Percentiles rank a stretch among this genome's conserved stretches.
These are phyloP conservation scores for Reticulascus tulasneorum DNA, from an alignment of 2,329 filamentous ascomycete species.

Conservation along the genomic window DNA sequence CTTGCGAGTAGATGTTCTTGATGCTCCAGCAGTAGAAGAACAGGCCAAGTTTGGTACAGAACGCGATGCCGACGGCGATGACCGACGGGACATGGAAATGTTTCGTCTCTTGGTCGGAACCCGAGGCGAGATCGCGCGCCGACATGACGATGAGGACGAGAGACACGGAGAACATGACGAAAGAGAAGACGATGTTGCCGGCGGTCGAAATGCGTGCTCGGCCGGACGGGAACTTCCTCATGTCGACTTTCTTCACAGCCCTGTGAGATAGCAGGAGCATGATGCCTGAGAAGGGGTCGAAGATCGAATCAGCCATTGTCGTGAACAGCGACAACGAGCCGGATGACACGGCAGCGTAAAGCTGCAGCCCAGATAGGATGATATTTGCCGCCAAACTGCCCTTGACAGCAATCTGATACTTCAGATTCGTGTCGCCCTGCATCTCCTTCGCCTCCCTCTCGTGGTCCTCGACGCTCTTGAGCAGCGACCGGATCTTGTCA, in stretches of 20 bases:
- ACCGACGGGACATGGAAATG: slow-evolving; percentile 77
- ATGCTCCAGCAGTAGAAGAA: slow-evolving; percentile 93
- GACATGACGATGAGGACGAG: slow-evolving; percentile 91
- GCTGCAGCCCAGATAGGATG: slow-evolving; percentile 71
- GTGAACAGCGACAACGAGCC: slow-evolving; percentile 94
- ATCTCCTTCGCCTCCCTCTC: slow-evolving; percentile 75
- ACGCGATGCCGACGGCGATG: slow-evolving; percentile 79
- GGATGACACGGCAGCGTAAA: slow-evolving; percentile 84
- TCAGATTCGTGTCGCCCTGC: slow-evolving; percentile 75
- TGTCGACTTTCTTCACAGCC: slow-evolving; percentile 82
- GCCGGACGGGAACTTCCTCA: slow-evolving; percentile 81
- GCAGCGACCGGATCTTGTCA: slow-evolving; percentile 83
- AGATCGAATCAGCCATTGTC: slow-evolving; percentile 93
- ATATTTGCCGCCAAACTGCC: slow-evolving; percentile 77
- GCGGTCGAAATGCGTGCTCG: slow-evolving; percentile 93
- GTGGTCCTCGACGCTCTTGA: slow-evolving; percentile 93
- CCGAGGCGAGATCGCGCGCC: slow-evolving; percentile 59
- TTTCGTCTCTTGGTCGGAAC: slow-evolving; percentile 48
- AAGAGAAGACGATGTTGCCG: slow-evolving; percentile 94
- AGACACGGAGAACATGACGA: slow-evolving; percentile 90
- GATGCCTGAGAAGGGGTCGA: slow-evolving; percentile 86
- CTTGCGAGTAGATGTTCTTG: slow-evolving; percentile 85
- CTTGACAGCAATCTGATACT: slow-evolving; percentile 63
- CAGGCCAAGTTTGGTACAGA: slow-evolving; percentile 74
- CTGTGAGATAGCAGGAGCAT: slow-evolving; percentile 84